Base-by-base conservation (phyloP, 1,139 yeast genomes). In the Geotrichum reessii region DNA sequence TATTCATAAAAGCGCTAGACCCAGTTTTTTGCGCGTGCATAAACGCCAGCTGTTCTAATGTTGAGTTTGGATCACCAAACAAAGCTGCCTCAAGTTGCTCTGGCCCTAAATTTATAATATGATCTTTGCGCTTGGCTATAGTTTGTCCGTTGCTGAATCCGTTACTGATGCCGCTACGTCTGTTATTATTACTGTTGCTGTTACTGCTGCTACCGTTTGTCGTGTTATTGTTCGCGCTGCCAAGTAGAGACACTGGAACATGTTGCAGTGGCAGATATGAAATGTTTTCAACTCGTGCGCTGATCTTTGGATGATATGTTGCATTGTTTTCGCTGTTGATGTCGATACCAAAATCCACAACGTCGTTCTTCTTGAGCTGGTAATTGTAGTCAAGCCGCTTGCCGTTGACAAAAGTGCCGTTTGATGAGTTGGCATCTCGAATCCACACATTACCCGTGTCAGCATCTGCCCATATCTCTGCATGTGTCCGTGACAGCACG, bases 321-420 rank as follows among this genome's bases (percentile, higher is more conserved):
- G 76, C 69, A 12, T 76, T 67, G 33, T 77, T 77, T 58, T 76
- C 78, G 77, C 81, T 73, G 52, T 86, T 85, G 57, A 95, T 89
- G 68, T 95, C 95, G 58, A 95, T 90, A 1, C 99, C 99, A 60
- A 95, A 77, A 68, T 93, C 95, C 19, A 93, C 80, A 12, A 82
- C 77, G 72, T 93, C 99, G 17, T 90, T 93, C 47, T 85, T 78
- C 50, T 74, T 70, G 60, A 77, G 81, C 17, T 78, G 77, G 63
- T 75, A 76, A 55, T 81, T 92, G 47, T 81, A 78, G 24, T 83
- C 82, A 8, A 93, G 78, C 61, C 92, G 84, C 48, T 75, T 77
- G 50, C 85, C 89, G 71, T 93, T 93, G 55, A 93, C 82, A 71
- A 87, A 95, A 0, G 99, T 93, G 11, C 99, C 99, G 73, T 93